Evolutionary conservation across 2,329 filamentous ascomycete genomes (phyloP).

Genomic region (Paecilomyces sp.): DNA sequence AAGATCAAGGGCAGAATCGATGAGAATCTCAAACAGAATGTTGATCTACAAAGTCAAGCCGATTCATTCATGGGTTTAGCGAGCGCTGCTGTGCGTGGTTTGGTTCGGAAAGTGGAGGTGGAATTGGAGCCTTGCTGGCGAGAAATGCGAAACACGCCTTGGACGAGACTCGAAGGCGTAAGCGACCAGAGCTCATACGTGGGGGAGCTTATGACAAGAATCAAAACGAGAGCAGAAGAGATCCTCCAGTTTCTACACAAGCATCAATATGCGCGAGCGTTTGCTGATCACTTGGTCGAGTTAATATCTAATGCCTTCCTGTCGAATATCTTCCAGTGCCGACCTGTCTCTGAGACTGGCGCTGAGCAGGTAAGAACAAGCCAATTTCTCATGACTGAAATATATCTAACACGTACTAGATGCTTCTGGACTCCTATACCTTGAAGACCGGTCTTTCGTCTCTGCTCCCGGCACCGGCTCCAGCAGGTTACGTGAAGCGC

Average conservation of each 20-base stretch:
- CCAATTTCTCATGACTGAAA: conserved; percentile 1
- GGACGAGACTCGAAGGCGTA: conserved; percentile 88
- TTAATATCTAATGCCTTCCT: conserved; percentile 73
- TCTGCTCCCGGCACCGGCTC: conserved; percentile 51
- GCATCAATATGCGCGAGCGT: conserved; percentile 87
- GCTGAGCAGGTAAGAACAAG: conserved; percentile 66
- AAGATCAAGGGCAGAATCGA: conserved; percentile 91
- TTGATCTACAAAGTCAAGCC: conserved; percentile 87
- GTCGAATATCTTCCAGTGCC: conserved; percentile 76
- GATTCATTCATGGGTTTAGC: conserved; percentile 95
- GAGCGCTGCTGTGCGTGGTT: conserved; percentile 71
- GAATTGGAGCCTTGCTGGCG: conserved; percentile 84
- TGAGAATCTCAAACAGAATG: conserved; percentile 61
- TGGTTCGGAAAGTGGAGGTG: conserved; percentile 77
- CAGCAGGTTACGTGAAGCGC: conserved; percentile 69
- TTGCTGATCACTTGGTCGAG: conserved; percentile 94
- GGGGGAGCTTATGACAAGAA: conserved; percentile 65
- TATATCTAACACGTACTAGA: conserved; percentile 43
- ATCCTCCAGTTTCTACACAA: conserved; percentile 75
- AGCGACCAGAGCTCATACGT: conserved; percentile 93
- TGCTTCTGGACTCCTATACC: conserved; percentile 89
- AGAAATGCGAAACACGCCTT: conserved; percentile 94
- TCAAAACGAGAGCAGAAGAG: conserved; percentile 65
- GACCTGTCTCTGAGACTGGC: conserved; percentile 85
- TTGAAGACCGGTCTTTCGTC: conserved; percentile 42